Conservation (phyloP, 2,329 filamentous ascomycete species). For the Penicillium janthinellum region DNA sequence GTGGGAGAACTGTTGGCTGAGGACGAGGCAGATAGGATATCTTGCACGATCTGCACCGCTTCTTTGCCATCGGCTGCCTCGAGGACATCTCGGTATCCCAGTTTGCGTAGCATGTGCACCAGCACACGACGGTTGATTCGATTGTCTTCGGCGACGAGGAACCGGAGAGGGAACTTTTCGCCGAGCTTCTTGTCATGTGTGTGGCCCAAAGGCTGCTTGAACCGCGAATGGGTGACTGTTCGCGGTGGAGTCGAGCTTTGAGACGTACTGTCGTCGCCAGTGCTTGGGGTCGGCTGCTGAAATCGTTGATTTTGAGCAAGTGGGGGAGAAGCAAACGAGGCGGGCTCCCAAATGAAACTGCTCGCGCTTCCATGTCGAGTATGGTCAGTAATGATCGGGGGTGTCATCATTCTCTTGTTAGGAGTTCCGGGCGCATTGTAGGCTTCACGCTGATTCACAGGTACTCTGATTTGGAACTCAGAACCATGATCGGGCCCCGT, state of each 20-base stretch:
- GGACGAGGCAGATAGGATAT: slow-evolving; percentile 39
- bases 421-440: slow-evolving; percentile 54
- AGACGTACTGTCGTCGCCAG: slow-evolving; percentile 30
- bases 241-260: slow-evolving; percentile 27
- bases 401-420: slow-evolving; percentile 43
- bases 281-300: slow-evolving; percentile 35
- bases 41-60: slow-evolving; percentile 63
- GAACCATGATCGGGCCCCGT: slow-evolving; percentile 63
- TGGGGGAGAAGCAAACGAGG: slow-evolving; percentile 26
- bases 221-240: slow-evolving; percentile 23
- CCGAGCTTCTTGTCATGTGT: slow-evolving; percentile 60
- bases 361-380: slow-evolving; percentile 27
- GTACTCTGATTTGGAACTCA: slow-evolving; percentile 69
- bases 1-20: slow-evolving; percentile 5
- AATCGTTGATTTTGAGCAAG: slow-evolving; percentile 29
- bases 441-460: slow-evolving; percentile 53
- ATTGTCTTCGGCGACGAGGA: slow-evolving; percentile 73
- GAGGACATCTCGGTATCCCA: slow-evolving; percentile 65
- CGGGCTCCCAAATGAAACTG: slow-evolving; percentile 24
- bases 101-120: slow-evolving; percentile 65
- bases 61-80: slow-evolving; percentile 70
- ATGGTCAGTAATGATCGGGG: slow-evolving; percentile 26
- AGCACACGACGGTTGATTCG: slow-evolving; percentile 70
- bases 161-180: slow-evolving; percentile 63
- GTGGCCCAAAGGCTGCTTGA: slow-evolving; percentile 32